Evolutionary conservation across 1,284 basidiomycete genomes (phyloP), one percentile per base, ranked within the genome.

Genomic region (Irpex rosettiformis): DNA sequence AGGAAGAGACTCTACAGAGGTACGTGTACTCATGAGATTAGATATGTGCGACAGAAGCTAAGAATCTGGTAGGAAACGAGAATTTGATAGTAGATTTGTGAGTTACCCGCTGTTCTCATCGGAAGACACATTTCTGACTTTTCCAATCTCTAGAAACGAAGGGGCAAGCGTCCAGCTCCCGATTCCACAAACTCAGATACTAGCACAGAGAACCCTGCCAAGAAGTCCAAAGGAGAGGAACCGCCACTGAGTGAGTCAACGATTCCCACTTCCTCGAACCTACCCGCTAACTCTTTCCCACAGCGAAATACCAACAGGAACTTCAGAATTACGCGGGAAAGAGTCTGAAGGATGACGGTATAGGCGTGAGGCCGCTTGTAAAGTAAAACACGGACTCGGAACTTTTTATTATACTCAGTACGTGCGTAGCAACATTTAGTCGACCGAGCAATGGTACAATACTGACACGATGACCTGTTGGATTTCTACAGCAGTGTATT

Each of bases 11-110:
- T 1, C 64, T 82, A 11, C 70, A 73, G 61, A 82, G 72, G 84
- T 85, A 60, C 52, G 67, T 65, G 27, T 18, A 40, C 24, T 48
- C 21, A 2, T 21, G 18, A n/a, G 22, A 42, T 21, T 55, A 33
- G 10, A 8, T 53, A 37, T 49, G 51, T 58, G 24, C 2, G 11
- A 43, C 6, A 48, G 16, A 48, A 16, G 27, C 54, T 56, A 56
- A 55, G 21, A 33, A 54, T 54, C 59, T 53, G n/a, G n/a, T 65
- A 87, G 85, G 71, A 87, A 85, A 69, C 80, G 75, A 55, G 71
- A 77, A 11, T 87, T 87, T 69, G 81, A 82, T 59, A 75, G 76
- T 62, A 78, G 85, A 67, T 88, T 87, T 76, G 84, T 86, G 67
- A 72, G 84, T 80, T 2, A 16, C 13, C 37, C 37, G 29, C 21